Evolutionary conservation across 2,329 filamentous ascomycete genomes (phyloP).

Genomic region (Aspergillus piperis): DNA sequence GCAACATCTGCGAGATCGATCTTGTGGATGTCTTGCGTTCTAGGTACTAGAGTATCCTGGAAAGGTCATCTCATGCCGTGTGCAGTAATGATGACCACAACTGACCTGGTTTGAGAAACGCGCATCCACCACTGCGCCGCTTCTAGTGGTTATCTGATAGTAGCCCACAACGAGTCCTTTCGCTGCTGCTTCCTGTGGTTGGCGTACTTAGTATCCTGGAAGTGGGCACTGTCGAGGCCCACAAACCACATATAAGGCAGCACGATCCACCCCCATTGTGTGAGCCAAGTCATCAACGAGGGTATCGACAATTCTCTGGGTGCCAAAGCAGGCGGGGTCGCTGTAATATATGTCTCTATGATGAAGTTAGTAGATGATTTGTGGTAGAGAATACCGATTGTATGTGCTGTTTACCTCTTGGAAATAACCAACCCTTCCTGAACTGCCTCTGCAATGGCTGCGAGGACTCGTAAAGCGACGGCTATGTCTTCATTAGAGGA

Average conservation of each 20-base stretch:
- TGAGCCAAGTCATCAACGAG: constrained; percentile 63
- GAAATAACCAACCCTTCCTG: constrained; percentile 52
- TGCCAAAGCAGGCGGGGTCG: constrained; percentile 60
- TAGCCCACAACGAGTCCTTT: constrained; percentile 47
- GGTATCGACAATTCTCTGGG: constrained; percentile 58
- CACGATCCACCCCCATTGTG: constrained; percentile 59
- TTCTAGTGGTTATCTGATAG: constrained; percentile 30
- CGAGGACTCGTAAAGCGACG: constrained; percentile 57
- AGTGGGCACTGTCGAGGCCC: background rate
- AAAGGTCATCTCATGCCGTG: background rate
- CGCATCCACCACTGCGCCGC: constrained; percentile 40
- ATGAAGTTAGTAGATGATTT: background rate
- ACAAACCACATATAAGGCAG: constrained; percentile 57
- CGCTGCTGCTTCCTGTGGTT: constrained; percentile 41
- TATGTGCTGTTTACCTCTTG: constrained; percentile 51
- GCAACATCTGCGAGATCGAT: constrained; percentile 49
- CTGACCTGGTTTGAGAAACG: constrained; percentile 33
- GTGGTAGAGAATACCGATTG: background rate
- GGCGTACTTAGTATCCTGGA: too few species aligned
- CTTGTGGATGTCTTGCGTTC: constrained; percentile 45
- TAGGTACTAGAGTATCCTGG: constrained; percentile 58
- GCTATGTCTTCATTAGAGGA: constrained; percentile 37
- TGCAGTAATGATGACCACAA: background rate
- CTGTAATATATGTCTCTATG: constrained; percentile 64
- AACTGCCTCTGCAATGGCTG: constrained; percentile 57